Evolutionary conservation across 768 basidiomycete species (phyloP), one percentile per base, ranked within the genome.

Genomic region (Guyanaporus albipodus): DNA sequence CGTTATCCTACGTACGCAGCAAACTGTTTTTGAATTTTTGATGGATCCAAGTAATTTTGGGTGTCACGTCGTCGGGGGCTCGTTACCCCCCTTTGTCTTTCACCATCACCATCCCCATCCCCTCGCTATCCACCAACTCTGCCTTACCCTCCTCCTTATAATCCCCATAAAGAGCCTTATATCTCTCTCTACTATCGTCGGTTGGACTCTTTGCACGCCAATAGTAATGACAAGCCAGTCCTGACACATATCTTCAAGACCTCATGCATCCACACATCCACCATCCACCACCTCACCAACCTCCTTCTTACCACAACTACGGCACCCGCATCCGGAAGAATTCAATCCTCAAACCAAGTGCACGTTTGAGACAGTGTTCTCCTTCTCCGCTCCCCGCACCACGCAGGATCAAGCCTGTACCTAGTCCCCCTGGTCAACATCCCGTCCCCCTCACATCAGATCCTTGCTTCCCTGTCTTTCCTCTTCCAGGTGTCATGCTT

Each of bases 401-500:
- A 28, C 60, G 67, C 40, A 63, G 60, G 48, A 58, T 67, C 58
- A 69, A 59, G 50, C 66, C 65, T 31, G 58, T 61, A 14, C 63
- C 64, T 36, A 29, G 56, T 46, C 55, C 57, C 39, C 29, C 38
- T 54, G 27, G 58, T 50, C 61, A 52, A 53, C 54, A 35, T 22
- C 56, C 55, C 38, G 42, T 48, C 32, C 32, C 51, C 42, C 36
- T 53, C 42, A 26, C 60, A 1, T 35, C 53, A 15, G 58, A 61
- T 18, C 55, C 44, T 22, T 52, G 45, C 21, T 50, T 62, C 15
- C 71, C 76, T 22, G 47, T 64, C 11, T 87, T 85, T 56, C 85
- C 86, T 2, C 77, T 84, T 0, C 74, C 76, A 2, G 66, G 80
- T 55, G 72, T 87, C 64, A 72, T 83, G 46, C 74, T 89, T 17